Conservation (phyloP, 1,139 yeast genomes). For the Debaryomyces nepalensis region DNA sequence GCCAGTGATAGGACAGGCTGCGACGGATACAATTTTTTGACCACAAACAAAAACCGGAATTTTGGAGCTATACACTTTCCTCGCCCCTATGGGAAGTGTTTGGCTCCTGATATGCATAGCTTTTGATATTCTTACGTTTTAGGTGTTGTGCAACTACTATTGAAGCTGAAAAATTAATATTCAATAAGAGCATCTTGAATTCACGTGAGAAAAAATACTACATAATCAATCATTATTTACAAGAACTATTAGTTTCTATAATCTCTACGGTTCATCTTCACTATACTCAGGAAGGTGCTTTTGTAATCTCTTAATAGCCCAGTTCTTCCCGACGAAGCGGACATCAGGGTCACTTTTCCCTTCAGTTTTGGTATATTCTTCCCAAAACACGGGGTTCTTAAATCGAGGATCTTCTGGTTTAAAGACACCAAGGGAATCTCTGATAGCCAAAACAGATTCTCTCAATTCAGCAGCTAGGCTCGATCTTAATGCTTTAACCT, state of each 20-base stretch:
- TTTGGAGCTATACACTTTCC: background rate
- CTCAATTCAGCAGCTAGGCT: constrained; percentile 72
- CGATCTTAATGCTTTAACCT: constrained; percentile 68
- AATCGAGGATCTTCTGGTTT: constrained; percentile 64
- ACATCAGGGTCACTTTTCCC: constrained; percentile 72
- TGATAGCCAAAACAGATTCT: constrained; percentile 60
- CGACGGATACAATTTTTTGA: background rate
- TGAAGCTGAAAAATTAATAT: constrained; percentile 1
- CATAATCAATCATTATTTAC: constrained; percentile 8
- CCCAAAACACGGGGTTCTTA: constrained; percentile 75
- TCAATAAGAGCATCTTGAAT: background rate
- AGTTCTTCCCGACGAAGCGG: constrained; percentile 71
- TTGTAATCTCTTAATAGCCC: constrained; percentile 78
- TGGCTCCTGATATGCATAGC: constrained; percentile 1
- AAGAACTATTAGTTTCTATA: constrained; percentile 6
- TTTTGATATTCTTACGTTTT: constrained; percentile 1
- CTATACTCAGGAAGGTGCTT: constrained; percentile 52
- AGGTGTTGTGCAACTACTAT: background rate
- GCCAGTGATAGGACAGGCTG: background rate
- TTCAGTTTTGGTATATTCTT: constrained; percentile 60
- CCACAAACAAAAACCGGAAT: background rate
- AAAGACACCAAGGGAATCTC: constrained; percentile 57
- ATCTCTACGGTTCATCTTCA: constrained; percentile 17
- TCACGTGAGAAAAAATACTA: constrained; percentile 8
- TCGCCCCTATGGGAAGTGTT: background rate